Evolutionary conservation across 129 eudicot species (phyloP), one percentile per base, ranked within the genome.

Genomic region (Flaveria robusta): DNA sequence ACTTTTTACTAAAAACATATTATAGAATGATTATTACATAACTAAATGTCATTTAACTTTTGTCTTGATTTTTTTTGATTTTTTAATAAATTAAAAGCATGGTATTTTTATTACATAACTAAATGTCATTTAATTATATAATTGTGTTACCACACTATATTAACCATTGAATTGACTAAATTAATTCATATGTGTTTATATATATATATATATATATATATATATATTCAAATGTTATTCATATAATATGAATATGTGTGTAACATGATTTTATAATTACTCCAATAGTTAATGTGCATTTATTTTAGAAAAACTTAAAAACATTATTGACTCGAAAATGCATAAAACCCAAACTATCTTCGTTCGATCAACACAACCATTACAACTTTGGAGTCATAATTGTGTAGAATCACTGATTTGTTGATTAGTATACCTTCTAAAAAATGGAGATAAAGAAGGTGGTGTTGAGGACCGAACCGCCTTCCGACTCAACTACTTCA

Each of bases 401-500:
- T 8, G 14, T 55, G 5, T 56, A 58, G 68, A 60, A 60, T 73
- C 23, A 56, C 42, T 27, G 19, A 12, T 55, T 73, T 23, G 14
- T 37, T 41, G 60, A 20, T 23, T 18, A 34, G 34, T 58, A 58
- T 58, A 58, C 16, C 34, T 11, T 54, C 34, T 24, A 72, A 20
- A 55, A 73, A 13, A 56, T 73, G 77, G 24, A 34, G 34, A 58
- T 26, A 41, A 58, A 22, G 42, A 59, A 58, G 50, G 45, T 14
- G 58, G 55, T n/a, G 37, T 56, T 7, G 18, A 23, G 20, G 60
- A 42, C 37, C 5, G 45, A 60, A 9, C 27, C 42, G 11, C 4
- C 50, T 34, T 42, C 15, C 16, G 69, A 74, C 24, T 59, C 70
- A 15, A 58, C 7, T 59, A 58, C 37, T 59, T 74, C 78, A 16